phyloP scores from a whole-genome alignment of 1,139 yeast genomes.

The Spencermartinsiella ligniputridi region DNA sequence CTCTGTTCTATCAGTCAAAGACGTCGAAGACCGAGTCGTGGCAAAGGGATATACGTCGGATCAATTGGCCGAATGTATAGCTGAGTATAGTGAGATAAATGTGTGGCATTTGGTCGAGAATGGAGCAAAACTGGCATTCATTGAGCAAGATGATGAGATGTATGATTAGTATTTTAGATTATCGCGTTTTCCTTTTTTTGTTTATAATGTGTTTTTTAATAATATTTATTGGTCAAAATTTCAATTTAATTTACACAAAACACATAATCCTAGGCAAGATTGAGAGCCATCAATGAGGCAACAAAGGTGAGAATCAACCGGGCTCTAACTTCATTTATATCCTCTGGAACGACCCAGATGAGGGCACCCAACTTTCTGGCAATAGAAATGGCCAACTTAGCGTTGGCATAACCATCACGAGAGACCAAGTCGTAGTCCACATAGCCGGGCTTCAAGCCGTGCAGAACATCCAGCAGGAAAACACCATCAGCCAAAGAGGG shows the following conservation, averaged over 20 bases:
- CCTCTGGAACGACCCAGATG: constrained; percentile 99
- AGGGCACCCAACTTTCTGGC: constrained; percentile 98
- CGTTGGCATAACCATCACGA: constrained; percentile 89
- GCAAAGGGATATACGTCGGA: constrained; percentile 82
- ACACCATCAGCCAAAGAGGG: constrained; percentile 68
- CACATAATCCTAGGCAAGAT: constrained; percentile 18
- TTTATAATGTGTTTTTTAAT: neutral
- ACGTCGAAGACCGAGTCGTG: constrained; percentile 62
- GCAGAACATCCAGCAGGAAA: constrained; percentile 81
- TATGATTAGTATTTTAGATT: neutral
- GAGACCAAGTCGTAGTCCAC: constrained; percentile 92
- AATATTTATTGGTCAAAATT: constrained; percentile 2
- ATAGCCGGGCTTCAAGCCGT: constrained; percentile 95
- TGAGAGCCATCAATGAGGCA: constrained; percentile 82
- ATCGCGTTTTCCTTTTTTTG: neutral
- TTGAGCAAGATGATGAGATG: constrained; percentile 17
- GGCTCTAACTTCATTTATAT: constrained; percentile 91
- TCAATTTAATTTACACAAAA: constrained; percentile 1
- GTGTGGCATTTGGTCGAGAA: constrained; percentile 72
- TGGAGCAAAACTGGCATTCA: constrained; percentile 27
- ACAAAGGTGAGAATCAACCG: constrained; percentile 90
- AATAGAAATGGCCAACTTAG: constrained; percentile 93
- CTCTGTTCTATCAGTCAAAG: constrained; percentile 50
- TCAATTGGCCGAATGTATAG: constrained; percentile 70
- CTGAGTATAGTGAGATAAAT: constrained; percentile 66